Conservation (phyloP, 805 yeast genomes). For the Lipomyces sp. region DNA sequence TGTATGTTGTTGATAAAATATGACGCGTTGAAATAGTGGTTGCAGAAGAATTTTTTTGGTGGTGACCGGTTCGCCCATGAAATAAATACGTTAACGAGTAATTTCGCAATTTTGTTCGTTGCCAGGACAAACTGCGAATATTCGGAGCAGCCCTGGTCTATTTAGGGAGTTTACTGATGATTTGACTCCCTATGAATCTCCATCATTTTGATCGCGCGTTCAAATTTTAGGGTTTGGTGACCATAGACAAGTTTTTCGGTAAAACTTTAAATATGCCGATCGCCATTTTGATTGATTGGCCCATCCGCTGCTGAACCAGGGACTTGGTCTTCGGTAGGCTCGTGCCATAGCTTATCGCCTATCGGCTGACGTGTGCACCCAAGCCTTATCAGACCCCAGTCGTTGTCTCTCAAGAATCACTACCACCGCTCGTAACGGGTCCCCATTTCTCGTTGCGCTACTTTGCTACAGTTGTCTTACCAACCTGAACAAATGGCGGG, state of each 20-base stretch:
- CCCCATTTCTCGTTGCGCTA: not conserved
- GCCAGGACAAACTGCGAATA: too few species aligned
- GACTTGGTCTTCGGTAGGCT: not conserved
- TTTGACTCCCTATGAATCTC: too few species aligned
- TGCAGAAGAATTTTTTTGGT: too few species aligned
- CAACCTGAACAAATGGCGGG: not conserved
- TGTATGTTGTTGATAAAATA: not conserved
- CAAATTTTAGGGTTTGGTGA: too few species aligned
- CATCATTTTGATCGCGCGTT: too few species aligned
- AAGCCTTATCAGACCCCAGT: not conserved
- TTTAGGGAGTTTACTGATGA: too few species aligned
- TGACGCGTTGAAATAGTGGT: not conserved
- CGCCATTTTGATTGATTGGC: not conserved
- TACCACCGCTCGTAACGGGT: not conserved
- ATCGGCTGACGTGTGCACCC: not conserved
- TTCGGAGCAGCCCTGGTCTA: too few species aligned
- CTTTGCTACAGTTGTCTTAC: not conserved
- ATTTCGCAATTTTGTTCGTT: too few species aligned
- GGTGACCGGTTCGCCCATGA: too few species aligned
- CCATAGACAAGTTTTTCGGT: not conserved
- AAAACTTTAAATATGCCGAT: not conserved
- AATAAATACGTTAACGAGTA: too few species aligned
- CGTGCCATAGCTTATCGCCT: conserved; percentile 1
- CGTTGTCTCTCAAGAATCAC: not conserved
- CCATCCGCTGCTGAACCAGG: not conserved